Percentiles rank a stretch among this genome's conserved stretches.
These are phyloP conservation scores for Cercospora beticola DNA, from an alignment of 2,329 filamentous ascomycete species.

Conservation along the genomic window DNA sequence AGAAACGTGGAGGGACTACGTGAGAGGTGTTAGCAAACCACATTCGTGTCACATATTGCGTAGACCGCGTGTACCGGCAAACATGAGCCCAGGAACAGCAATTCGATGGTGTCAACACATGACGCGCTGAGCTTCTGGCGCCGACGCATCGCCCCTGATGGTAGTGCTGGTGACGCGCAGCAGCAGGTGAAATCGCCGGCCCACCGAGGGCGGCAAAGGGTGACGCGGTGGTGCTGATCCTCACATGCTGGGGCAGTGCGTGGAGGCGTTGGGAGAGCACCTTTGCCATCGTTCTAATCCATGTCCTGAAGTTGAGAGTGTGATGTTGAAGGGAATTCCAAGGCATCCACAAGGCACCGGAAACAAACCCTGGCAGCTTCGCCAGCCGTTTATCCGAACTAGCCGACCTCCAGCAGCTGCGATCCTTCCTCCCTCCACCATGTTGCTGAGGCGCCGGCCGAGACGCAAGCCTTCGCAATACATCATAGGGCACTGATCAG, in stretches of 20 bases:
- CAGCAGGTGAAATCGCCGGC: not conserved
- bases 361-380: not conserved
- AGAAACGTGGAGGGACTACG: not conserved
- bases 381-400: conserved; percentile 1
- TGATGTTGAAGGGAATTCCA: not conserved
- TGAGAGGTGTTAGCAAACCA: not conserved
- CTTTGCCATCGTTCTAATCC: conserved; percentile 12
- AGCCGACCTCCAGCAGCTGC: not conserved
- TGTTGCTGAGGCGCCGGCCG: not conserved
- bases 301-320: conserved; percentile 1
- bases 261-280: conserved; percentile 8
- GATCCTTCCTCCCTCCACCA: not conserved
- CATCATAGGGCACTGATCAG: not conserved
- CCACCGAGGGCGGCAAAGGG: not conserved
- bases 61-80: not conserved
- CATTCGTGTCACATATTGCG: not conserved
- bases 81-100: conserved; percentile 1
- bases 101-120: not conserved
- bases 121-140: conserved; percentile 4
- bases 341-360: not conserved
- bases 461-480: not conserved
- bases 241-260: conserved; percentile 10
- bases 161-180: not conserved
- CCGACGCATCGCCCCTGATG: conserved; percentile 15
- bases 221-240: not conserved